These are phyloP conservation scores for Bonia amplexicaulis DNA, from an alignment of 176 grass and related monocot species.

Conservation along the genomic window DNA sequence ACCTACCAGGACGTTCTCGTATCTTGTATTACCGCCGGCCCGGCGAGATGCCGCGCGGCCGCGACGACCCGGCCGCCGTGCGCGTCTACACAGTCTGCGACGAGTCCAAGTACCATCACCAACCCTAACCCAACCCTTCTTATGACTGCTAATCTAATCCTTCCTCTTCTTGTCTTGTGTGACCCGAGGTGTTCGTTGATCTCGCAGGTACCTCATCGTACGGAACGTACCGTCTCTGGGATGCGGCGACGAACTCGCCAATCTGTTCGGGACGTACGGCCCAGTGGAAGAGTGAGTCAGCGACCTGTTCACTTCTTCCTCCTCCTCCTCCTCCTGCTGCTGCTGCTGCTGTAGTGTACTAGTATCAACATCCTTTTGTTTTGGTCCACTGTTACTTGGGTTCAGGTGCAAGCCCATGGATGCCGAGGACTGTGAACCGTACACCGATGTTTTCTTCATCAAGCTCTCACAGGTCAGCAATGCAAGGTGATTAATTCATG, in stretches of 20 bases:
- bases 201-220: slow-evolving; percentile 75
- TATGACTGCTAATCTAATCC: not conserved
- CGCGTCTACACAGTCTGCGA: slow-evolving; percentile 90
- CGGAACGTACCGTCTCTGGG: slow-evolving; percentile 88
- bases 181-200: not conserved
- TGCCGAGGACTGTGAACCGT: slow-evolving; percentile 82
- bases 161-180: not conserved
- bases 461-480: slow-evolving; percentile 81
- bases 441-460: slow-evolving; percentile 89
- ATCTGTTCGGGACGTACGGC: slow-evolving; percentile 66
- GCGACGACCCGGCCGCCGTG: slow-evolving; percentile 48
- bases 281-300: slow-evolving; percentile 68
- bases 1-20: not conserved
- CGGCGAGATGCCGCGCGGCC: slow-evolving; percentile 55
- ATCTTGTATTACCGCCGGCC: not conserved
- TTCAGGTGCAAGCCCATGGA: slow-evolving; percentile 97
- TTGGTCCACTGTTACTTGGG: not conserved
- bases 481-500: slow-evolving; percentile 58
- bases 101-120: slow-evolving; percentile 63
- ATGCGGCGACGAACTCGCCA: slow-evolving; percentile 69
- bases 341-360: not conserved
- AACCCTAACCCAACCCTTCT: not conserved
- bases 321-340: not conserved
- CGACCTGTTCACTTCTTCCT: not conserved
- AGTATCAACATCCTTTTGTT: not conserved